Evolutionary conservation across 192 early-diverging fungal species (phyloP).

Genomic region (Backusella parvicylindrica): DNA sequence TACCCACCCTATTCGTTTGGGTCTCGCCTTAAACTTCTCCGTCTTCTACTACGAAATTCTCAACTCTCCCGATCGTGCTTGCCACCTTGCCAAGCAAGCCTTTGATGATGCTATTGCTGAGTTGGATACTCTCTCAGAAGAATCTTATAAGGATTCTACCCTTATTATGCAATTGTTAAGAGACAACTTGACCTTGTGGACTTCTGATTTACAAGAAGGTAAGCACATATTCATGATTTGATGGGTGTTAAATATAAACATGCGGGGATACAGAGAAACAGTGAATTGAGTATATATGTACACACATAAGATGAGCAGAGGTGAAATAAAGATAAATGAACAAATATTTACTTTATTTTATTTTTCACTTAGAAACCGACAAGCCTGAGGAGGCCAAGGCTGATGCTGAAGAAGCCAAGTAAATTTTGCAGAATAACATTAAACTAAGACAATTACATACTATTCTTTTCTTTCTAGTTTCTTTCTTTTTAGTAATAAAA

Average conservation of each 20-base stretch:
- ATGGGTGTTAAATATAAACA: conserved; percentile 80
- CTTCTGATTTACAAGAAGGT: conserved; percentile 93
- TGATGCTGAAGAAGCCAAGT: conserved; percentile 16
- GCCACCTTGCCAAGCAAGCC: conserved; percentile 93
- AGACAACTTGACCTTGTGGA: conserved; percentile 99
- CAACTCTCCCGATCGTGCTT: conserved; percentile 96
- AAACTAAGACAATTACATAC: not conserved
- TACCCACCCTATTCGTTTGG: conserved; percentile 98
- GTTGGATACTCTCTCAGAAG: conserved; percentile 97
- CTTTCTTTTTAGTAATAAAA: not conserved
- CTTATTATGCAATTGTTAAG: conserved; percentile 99
- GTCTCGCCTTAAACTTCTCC: conserved; percentile 97
- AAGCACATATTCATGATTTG: conserved; percentile 69
- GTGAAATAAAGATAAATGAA: conserved; percentile 54
- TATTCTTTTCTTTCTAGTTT: not conserved
- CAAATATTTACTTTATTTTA: conserved; percentile 64
- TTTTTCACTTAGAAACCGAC: conserved; percentile 16
- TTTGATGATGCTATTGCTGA: conserved; percentile 99
- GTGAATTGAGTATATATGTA: conserved; percentile 91
- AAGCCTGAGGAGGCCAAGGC: conserved; percentile 20
- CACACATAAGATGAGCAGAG: conserved; percentile 23
- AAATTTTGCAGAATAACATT: not conserved
- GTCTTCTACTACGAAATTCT: conserved; percentile 99
- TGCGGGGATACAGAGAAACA: conserved; percentile 4
- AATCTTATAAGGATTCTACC: conserved; percentile 99